Percentiles rank a stretch among this genome's conserved stretches.
These are phyloP conservation scores for Solidago caesia DNA, from an alignment of 129 eudicot genomes.

Conservation along the genomic window DNA sequence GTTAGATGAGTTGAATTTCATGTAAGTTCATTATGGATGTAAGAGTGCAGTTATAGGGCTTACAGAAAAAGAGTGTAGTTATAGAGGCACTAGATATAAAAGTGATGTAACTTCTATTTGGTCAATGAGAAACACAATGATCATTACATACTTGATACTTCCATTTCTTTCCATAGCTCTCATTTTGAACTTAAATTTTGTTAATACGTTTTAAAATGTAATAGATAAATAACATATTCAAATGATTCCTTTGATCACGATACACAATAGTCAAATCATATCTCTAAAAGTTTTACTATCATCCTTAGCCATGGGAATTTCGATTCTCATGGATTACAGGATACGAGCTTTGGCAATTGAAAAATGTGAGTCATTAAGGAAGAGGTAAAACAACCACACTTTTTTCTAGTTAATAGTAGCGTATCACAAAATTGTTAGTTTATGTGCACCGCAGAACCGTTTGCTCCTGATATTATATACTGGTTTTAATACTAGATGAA, in stretches of 20 bases:
- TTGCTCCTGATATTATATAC: constrained; percentile 13
- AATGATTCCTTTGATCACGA: not conserved
- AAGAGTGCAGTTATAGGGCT: too few relatives aligned
- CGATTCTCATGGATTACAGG: constrained; percentile 19
- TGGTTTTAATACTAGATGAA: constrained; percentile 21
- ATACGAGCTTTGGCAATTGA: constrained; percentile 13
- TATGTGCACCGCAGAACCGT: constrained; percentile 15
- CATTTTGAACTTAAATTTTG: too few relatives aligned
- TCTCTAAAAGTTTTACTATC: constrained; percentile 9
- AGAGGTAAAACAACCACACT: not conserved
- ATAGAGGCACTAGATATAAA: too few relatives aligned
- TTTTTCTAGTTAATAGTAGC: not conserved
- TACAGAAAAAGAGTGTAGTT: too few relatives aligned
- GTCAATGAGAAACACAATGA: too few relatives aligned
- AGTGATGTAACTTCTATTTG: too few relatives aligned
- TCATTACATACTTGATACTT: too few relatives aligned
- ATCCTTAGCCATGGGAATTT: not conserved
- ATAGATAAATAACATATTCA: too few relatives aligned
- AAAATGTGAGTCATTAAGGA: not conserved
- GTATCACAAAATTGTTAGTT: not conserved
- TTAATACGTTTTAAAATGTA: too few relatives aligned
- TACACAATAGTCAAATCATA: constrained; percentile 14
- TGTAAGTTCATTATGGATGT: too few relatives aligned
- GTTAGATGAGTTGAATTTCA: too few relatives aligned
- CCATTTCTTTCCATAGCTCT: too few relatives aligned